Base-by-base conservation (phyloP, 163 green algal genomes). In the Scenedesmus sp. region DNA sequence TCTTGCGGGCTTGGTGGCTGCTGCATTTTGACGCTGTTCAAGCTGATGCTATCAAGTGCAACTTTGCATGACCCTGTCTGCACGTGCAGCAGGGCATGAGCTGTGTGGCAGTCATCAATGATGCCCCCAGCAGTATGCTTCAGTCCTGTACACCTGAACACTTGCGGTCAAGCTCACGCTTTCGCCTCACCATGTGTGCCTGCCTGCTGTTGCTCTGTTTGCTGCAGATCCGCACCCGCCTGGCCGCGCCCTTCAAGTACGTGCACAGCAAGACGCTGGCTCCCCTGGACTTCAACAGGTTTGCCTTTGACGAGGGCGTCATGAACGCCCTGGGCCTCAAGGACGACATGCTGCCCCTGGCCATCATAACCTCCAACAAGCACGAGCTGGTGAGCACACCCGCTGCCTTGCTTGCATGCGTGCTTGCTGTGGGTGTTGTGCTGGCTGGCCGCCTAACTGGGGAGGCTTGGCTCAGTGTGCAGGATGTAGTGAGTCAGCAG, bases 221-320 rank as follows among this genome's bases (percentile, higher is more conserved):
- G 10, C 81, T 24, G 22, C 49, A 86, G 81, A 86, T 86, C 46
- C 81, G 26, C 81, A 86, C 81, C 46, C 81, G 81, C 37, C 81
- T 86, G 44, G 44, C 72, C 26, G 49, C n/a, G 2, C 81, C 81
- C 43, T 43, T 13, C 53, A 73, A 87, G 33, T 87, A 73, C 53
- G 43, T 73, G 30, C n/a, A 42, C 30, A 87, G 33, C 43, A 56
- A 40, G 22, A 46, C 26, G 43, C 53, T 87, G 81, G 43, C 81
- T 15, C 24, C 53, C 1, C 53, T 87, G 40, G 81, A 87, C 33
- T 53, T 87, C 51, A 73, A 53, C 33, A 53, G 46, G 43, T 87
- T 87, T n/a, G n/a, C 15, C 3, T 87, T 87, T 46, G 81, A 33
- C 16, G 49, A 73, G 81, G 18, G 16, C 9, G 46, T 87, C 3